A percentile compares a stretch with the other conserved stretches of the same genome.
Evolutionary conservation across 306 rosid genomes (phyloP).

Genomic region (Trifolium dubium): DNA sequence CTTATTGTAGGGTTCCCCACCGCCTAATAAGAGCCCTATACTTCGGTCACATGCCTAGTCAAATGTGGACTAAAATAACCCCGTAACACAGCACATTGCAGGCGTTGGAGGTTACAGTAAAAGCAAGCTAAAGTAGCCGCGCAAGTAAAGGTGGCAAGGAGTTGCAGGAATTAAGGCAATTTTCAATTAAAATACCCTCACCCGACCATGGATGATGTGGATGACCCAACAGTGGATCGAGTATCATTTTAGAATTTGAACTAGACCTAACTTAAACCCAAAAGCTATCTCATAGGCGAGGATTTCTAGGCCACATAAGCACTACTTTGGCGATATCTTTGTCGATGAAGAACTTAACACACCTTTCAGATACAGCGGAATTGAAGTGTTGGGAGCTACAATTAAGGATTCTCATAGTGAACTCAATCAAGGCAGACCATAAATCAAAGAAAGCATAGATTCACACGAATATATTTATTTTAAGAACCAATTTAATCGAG

Average conservation of each 20-base stretch:
- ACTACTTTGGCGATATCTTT: too few relatives aligned
- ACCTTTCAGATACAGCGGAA: too few relatives aligned
- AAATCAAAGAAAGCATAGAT: constrained; percentile 23
- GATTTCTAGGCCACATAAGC: too few relatives aligned
- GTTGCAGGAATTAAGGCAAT: too few relatives aligned
- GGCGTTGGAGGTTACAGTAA: background rate
- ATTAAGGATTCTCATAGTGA: background rate
- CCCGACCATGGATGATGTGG: background rate
- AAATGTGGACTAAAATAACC: background rate
- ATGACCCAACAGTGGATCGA: background rate
- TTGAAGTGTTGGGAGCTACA: too few relatives aligned
- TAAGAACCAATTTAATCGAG: constrained; percentile 2
- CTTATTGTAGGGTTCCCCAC: background rate
- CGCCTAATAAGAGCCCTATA: background rate
- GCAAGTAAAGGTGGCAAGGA: background rate
- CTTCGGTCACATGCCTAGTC: background rate
- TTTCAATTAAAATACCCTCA: background rate
- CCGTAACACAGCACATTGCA: background rate
- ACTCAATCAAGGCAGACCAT: background rate
- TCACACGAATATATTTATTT: background rate
- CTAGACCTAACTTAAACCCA: background rate
- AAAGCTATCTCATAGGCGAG: background rate
- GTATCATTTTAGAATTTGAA: background rate
- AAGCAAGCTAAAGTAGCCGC: background rate
- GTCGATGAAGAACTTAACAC: too few relatives aligned